A percentile compares a stretch with the other conserved stretches of the same genome.
These are phyloP conservation scores for Huntiella omanensis DNA, from an alignment of 2,329 filamentous ascomycete genomes.

Conservation along the genomic window DNA sequence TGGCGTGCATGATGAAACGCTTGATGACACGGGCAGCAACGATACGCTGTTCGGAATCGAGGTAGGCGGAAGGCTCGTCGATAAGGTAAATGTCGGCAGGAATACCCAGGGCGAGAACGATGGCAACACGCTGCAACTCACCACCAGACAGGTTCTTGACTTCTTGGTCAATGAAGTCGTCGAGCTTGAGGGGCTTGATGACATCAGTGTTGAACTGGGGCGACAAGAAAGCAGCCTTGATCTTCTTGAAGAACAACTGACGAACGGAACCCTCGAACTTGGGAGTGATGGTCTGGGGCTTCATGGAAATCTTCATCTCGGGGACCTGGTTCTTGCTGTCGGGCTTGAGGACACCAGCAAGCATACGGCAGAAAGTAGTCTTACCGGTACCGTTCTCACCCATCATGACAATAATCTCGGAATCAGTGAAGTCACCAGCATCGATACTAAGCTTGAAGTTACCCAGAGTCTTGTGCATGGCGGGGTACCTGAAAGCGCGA, in stretches of 20 bases:
- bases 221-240: conserved; percentile 87
- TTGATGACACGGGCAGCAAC: conserved; percentile 95
- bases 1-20: conserved; percentile 99
- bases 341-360: conserved; percentile 84
- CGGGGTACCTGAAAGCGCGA: conserved; percentile 71
- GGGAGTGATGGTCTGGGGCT: conserved; percentile 97
- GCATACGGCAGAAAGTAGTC: conserved; percentile 93
- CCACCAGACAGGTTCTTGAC: conserved; percentile 97
- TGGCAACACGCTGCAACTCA: conserved; percentile 98
- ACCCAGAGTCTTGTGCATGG: conserved; percentile 84
- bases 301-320: conserved; percentile 96
- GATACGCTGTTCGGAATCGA: conserved; percentile 98
- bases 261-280: conserved; percentile 96
- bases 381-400: conserved; percentile 98
- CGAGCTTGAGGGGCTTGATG: conserved; percentile 96
- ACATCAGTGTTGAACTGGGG: conserved; percentile 99
- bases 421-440: conserved; percentile 78
- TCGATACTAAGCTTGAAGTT: conserved; percentile 73
- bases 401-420: conserved; percentile 99
- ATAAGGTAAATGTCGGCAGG: conserved; percentile 98
- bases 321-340: conserved; percentile 64
- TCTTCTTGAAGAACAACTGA: conserved; percentile 98
- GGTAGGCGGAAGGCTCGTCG: conserved; percentile 91
- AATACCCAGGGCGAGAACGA: conserved; percentile 86
- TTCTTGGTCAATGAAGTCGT: conserved; percentile 98